Percentiles rank a stretch among this genome's conserved stretches.
Evolutionary conservation across 1,284 basidiomycete genomes (phyloP).

Genomic region (Ceratobasidium sp.): DNA sequence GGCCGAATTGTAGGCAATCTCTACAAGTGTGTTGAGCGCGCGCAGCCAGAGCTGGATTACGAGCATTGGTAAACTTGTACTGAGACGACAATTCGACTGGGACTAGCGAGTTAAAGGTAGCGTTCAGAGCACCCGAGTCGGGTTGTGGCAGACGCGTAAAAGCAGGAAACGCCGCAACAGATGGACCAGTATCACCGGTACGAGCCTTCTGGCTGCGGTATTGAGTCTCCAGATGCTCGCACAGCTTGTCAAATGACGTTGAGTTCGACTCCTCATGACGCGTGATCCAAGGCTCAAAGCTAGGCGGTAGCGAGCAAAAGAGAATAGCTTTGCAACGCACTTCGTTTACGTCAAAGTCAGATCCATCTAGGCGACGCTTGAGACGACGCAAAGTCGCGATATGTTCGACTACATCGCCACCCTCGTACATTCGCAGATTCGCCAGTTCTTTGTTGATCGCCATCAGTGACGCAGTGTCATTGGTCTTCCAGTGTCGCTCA

Average conservation of each 20-base stretch:
- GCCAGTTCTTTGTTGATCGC: not conserved
- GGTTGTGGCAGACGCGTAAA: not conserved
- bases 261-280: not conserved
- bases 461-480: not conserved
- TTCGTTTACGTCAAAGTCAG: not conserved
- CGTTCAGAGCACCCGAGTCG: not conserved
- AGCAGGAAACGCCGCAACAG: not conserved
- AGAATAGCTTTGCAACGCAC: not conserved
- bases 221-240: not conserved
- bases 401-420: conserved; percentile 10
- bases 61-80: not conserved
- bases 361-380: not conserved
- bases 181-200: not conserved
- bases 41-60: not conserved
- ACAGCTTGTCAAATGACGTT: not conserved
- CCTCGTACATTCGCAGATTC: not conserved
- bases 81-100: not conserved
- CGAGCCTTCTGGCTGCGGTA: not conserved
- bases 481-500: not conserved
- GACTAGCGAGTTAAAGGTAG: not conserved
- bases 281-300: not conserved
- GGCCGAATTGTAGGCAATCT: conserved; percentile 1
- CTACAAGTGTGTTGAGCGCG: conserved; percentile 4
- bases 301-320: conserved; percentile 10
- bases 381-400: not conserved